Base-by-base conservation (phyloP, 2,329 filamentous ascomycete genomes). In the Cucurbitaria berberidis region DNA sequence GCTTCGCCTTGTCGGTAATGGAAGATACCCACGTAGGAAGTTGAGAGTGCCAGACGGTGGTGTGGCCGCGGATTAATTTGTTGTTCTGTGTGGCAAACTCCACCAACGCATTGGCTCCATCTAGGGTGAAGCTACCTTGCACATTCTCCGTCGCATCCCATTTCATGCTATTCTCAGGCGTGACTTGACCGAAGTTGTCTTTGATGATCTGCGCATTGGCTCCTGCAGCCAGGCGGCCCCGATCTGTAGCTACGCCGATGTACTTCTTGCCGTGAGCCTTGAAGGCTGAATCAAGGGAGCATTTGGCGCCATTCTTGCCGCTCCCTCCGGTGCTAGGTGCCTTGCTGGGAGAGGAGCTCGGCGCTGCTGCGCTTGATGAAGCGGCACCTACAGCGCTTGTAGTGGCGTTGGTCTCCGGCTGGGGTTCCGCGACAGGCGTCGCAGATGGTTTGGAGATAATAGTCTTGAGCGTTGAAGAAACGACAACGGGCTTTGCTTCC, bases 81-180 rank as follows among this genome's bases (percentile, higher is more conserved):
- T 78, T 77, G 72, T 88, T 86, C 43, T 69, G 60, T 1, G 67
- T 67, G 8, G 85, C 86, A 72, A 79, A 88, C 70, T 84, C 73
- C 53, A 88, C 84, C n/a, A 88, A 77, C 64, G 78, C 78, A 70
- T 88, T 85, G 8, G 84, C 80, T n/a, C 73, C 74, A 15, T 63
- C 69, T 62, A 86, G 87, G 58, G 76, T 84, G 79, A 86, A 89
- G 1, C 61, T 66, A 53, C 80, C 80, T 54, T 78, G 76, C 24
- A 68, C 67, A 48, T 68, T 66, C 70, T 88, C 77, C 16, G 78
- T 78, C 29, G 81, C 75, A 61, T 88, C 84, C 86, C 86, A 89
- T 75, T 89, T 89, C 82, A 88, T 87, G 67, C 80, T 83, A 19
- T 90, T 89, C 77, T 89, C 87, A 1, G 83, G 81, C 0, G 86